These are phyloP conservation scores for Eucalyptus pauciflora DNA, from an alignment of 345 rosid genomes.

Conservation along the genomic window DNA sequence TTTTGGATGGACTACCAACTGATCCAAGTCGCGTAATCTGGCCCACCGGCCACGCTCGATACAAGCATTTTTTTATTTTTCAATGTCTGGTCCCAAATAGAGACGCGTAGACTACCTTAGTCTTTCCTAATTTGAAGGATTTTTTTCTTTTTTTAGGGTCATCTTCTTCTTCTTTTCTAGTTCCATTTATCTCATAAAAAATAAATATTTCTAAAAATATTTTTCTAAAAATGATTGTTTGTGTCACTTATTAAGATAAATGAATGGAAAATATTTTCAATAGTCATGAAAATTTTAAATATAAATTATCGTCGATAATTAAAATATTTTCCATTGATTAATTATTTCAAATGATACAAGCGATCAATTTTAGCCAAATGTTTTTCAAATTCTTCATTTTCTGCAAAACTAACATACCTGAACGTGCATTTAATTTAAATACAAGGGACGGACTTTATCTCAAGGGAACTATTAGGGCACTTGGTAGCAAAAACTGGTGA, in stretches of 20 bases:
- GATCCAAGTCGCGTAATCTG: background rate
- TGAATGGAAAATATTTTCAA: background rate
- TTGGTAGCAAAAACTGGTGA: background rate
- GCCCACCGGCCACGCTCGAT: background rate
- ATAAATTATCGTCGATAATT: fast-evolving
- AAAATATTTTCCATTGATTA: fast-evolving
- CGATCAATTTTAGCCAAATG: fast-evolving
- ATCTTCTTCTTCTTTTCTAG: background rate
- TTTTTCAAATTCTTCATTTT: background rate
- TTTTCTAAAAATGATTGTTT: fast-evolving
- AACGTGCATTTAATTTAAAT: background rate
- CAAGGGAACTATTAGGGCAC: background rate
- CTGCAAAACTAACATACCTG: background rate
- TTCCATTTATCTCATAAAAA: background rate
- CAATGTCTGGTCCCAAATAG: background rate
- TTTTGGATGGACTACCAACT: background rate
- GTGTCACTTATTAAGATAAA: background rate
- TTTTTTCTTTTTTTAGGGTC: background rate
- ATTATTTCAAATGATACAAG: background rate
- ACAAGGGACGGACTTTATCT: background rate
- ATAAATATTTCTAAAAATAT: background rate
- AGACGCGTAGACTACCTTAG: background rate
- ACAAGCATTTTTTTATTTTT: background rate
- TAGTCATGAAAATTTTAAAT: fast-evolving
- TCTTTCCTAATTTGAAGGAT: background rate